Evolutionary conservation across 2,329 filamentous ascomycete genomes (phyloP).

Genomic region (Fusarium robinianum): DNA sequence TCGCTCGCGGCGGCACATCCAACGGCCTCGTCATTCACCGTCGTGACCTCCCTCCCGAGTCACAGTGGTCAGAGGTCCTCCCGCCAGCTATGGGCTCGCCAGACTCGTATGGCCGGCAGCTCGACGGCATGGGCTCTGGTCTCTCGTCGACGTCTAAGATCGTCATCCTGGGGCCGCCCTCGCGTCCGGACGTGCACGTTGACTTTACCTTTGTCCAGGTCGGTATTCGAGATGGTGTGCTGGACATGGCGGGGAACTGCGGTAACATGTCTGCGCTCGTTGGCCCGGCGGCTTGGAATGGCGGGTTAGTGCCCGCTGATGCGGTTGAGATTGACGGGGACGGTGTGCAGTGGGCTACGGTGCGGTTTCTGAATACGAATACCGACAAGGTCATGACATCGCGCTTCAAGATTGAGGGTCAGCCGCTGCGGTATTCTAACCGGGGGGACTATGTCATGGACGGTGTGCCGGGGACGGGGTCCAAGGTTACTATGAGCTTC

Average conservation of each 20-base stretch:
- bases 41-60: constrained; percentile 42
- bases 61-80: constrained; percentile 55
- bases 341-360: constrained; percentile 46
- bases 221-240: constrained; percentile 61
- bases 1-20: constrained; percentile 68
- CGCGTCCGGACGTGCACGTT: constrained; percentile 57
- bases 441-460: constrained; percentile 64
- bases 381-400: constrained; percentile 66
- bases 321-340: constrained; percentile 24
- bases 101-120: constrained; percentile 69
- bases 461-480: constrained; percentile 63
- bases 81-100: constrained; percentile 65
- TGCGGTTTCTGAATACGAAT: constrained; percentile 73
- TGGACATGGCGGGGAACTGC: constrained; percentile 73
- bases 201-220: constrained; percentile 75
- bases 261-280: constrained; percentile 74
- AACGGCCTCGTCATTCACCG: constrained; percentile 61
- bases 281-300: constrained; percentile 55
- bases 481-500: constrained; percentile 64
- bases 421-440: constrained; percentile 32
- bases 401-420: constrained; percentile 57
- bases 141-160: constrained; percentile 73
- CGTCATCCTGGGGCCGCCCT: constrained; percentile 63
- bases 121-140: constrained; percentile 73
- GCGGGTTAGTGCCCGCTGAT: constrained; percentile 32